Evolutionary conservation across 1,139 yeast genomes (phyloP), one percentile per base, ranked within the genome.

Genomic region (Suhomyces choctaworum): DNA sequence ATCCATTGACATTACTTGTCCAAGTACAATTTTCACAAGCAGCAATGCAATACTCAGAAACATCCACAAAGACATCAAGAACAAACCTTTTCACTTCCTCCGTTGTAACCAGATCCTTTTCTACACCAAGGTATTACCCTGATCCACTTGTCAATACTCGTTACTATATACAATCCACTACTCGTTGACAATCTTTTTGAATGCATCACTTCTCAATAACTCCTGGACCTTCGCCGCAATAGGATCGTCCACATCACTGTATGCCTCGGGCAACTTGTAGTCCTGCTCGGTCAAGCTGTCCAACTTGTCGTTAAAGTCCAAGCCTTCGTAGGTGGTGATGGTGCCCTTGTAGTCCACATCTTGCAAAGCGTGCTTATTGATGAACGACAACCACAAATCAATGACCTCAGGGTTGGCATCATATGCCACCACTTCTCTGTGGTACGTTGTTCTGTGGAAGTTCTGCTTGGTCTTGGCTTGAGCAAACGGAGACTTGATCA

Each of bases 391-490:
- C 80, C 92, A 82, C 37, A 85, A 65, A 57, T 92, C 96, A 30
- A 92, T 71, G 4, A 85, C 82, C 52, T 88, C 96, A 1, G 92
- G 82, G 45, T 85, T 82, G 16, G 96, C 79, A 61, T 92, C 97
- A 70, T 77, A 89, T 13, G 89, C 86, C 44, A 73, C 72, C 46
- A 92, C 68, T 45, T 77, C 63, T 43, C 95, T 78, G 52, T 83
- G 79, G 58, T 78, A 87, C 1, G 97, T 92, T 36, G 78, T 75
- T 66, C 97, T 80, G 66, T 87, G 87, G 66, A 87, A 92, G 68
- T 92, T 92, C 65, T 92, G 96, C 65, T 92, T 92, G 7, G 95
- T 76, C 59, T 90, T 90, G 36, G 97, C 95, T 56, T 87, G 95
- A 22, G 87, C 96, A 59, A 92, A 92, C 1, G 97, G 97, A 4